Evolutionary conservation across 805 yeast species (phyloP), one percentile per base, ranked within the genome.

Genomic region (Cyberlindnera japonica): DNA sequence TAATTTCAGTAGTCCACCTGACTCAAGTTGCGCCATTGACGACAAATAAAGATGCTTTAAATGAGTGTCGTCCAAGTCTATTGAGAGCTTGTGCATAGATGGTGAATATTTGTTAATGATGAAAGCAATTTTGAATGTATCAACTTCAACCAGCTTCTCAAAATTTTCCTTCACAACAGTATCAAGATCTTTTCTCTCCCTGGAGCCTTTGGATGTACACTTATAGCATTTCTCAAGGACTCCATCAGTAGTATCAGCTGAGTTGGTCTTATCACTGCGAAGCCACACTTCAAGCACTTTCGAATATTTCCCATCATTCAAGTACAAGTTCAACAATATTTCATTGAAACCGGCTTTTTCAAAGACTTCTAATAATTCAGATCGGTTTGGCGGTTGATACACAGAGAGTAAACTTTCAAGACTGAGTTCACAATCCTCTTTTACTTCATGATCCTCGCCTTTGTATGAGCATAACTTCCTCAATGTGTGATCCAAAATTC

Each of bases 351-450:
- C 70, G 2, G 79, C 80, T 22, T 72, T 66, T 35, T 71, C 71
- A 37, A 86, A 65, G 35, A 71, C 65, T 14, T 69, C 68, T 8
- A 80, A 58, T 31, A 87, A 58, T 16, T 59, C 61, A 2, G 69
- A 68, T 18, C 74, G 64, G 50, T 77, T 71, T 1, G 72, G 63
- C 0, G 91, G 87, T 37, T 74, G 77, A 55, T 81, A 83, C 1
- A 71, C 68, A 0, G 95, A 76, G 1, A 91, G 56, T 14, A 93
- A 57, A 34, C 88, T 74, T 51, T 82, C 86, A 9, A 89, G 59
- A 11, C 95, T 90, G 33, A 83, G 67, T 56, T 91, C 91, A 50
- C 86, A 77, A 44, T 84, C 91, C 20, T 67, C 72, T 38, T 65
- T 69, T 9, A 44, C 21, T 19, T 49, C 52, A 6, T 47, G 41